phyloP scores from a whole-genome alignment of 768 basidiomycete species.

The Mycena galericulata region DNA sequence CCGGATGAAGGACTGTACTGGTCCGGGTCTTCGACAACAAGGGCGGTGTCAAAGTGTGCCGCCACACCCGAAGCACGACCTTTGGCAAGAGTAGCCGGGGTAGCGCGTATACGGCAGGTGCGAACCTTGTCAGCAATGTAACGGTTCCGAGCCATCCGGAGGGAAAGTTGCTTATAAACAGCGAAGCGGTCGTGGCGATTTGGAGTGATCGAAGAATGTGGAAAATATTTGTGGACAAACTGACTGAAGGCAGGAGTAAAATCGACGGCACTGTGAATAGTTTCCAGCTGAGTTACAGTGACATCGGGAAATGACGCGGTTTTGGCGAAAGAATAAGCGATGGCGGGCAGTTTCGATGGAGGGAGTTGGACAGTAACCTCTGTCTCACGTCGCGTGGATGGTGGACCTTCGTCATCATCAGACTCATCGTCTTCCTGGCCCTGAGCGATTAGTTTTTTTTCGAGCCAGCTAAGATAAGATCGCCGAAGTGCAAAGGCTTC shows the following conservation, averaged over 20 bases:
- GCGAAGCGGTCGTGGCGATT: conserved; percentile 20
- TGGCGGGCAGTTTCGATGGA: not conserved
- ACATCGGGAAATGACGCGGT: conserved; percentile 19
- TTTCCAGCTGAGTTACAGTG: conserved; percentile 8
- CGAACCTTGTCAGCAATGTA: conserved; percentile 3
- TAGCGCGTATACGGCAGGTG: not conserved
- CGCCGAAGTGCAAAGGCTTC: no score
- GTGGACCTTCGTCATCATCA: conserved; percentile 12
- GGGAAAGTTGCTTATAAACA: conserved; percentile 16
- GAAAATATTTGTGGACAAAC: conserved; percentile 20
- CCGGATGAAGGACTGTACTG: conserved; percentile 7
- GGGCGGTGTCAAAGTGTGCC: conserved; percentile 26
- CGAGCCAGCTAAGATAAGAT: no score
- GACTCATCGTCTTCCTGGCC: no score
- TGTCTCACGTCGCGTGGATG: not conserved
- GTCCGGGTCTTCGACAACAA: conserved; percentile 19
- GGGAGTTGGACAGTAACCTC: conserved; percentile 2
- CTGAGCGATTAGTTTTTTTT: no score
- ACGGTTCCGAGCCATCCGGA: conserved; percentile 11
- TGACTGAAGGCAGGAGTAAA: conserved; percentile 22
- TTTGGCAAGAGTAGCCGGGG: not conserved
- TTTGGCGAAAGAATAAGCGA: conserved; percentile 25
- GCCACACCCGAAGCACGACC: not conserved
- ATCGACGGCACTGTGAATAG: conserved; percentile 10
- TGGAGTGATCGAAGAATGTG: not conserved